These are phyloP conservation scores for Collybia mongolica DNA, from an alignment of 768 basidiomycete species.

Conservation along the genomic window DNA sequence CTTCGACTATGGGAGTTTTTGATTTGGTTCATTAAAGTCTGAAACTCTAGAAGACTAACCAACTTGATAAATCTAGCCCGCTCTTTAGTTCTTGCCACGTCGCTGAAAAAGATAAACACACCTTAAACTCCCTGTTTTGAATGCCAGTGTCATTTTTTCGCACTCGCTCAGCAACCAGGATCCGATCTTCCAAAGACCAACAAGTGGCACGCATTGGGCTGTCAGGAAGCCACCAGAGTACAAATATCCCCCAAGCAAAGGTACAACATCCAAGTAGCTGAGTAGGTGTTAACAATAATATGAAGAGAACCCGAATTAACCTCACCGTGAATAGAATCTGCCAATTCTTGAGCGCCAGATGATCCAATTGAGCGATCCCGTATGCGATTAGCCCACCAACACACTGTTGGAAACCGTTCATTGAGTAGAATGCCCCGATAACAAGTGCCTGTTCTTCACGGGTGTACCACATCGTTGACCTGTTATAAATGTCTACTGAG, in stretches of 20 bases:
- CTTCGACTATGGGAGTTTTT: conserved; percentile 31
- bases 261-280: conserved; percentile 44
- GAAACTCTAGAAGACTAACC: conserved; percentile 15
- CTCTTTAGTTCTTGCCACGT: neutral
- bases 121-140: conserved; percentile 51
- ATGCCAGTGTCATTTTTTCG: conserved; percentile 52
- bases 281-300: conserved; percentile 10
- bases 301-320: conserved; percentile 4
- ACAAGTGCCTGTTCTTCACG: conserved; percentile 48
- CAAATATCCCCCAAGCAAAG: conserved; percentile 46
- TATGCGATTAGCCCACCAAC: conserved; percentile 50
- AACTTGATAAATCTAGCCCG: conserved; percentile 27
- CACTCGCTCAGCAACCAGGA: conserved; percentile 48
- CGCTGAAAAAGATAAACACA: conserved; percentile 4
- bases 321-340: conserved; percentile 42
- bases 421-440: conserved; percentile 42
- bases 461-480: conserved; percentile 53
- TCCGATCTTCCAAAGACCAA: conserved; percentile 44
- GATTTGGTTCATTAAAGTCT: neutral
- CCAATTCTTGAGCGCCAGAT: conserved; percentile 45
- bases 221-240: conserved; percentile 50
- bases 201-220: conserved; percentile 47
- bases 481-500: conserved; percentile 6
- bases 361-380: conserved; percentile 43
- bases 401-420: conserved; percentile 48